Evolutionary conservation across 345 rosid species (phyloP).

Genomic region (Eucalyptus tenuipes): DNA sequence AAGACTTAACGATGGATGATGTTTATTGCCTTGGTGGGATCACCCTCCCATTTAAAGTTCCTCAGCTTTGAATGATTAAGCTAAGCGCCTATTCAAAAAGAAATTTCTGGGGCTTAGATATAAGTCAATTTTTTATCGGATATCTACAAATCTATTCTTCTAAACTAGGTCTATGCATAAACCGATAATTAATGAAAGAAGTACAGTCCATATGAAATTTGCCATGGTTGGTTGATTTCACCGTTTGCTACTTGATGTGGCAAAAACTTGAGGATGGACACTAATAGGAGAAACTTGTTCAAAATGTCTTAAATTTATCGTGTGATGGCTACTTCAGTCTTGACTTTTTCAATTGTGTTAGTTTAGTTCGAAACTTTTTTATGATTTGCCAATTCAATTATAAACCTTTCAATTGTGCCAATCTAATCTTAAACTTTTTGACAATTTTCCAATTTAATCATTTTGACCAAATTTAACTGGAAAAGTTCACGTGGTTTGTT

Average conservation of each 20-base stretch:
- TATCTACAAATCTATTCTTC: background rate
- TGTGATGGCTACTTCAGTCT: background rate
- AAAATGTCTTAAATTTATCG: background rate
- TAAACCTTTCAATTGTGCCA: background rate
- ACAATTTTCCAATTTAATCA: background rate
- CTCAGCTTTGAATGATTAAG: background rate
- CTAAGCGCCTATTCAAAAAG: background rate
- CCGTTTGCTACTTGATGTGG: background rate
- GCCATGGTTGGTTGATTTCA: background rate
- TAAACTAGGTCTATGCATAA: background rate
- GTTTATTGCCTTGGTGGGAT: background rate
- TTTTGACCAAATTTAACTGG: rapidly evolving
- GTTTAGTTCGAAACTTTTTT: too few relatives aligned
- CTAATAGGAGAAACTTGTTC: background rate
- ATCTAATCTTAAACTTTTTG: background rate
- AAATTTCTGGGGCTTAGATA: background rate
- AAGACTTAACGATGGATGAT: background rate
- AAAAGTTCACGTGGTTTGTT: background rate
- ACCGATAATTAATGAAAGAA: background rate
- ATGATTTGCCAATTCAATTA: too few relatives aligned
- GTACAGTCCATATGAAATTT: background rate
- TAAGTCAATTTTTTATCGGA: background rate
- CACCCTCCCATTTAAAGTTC: background rate
- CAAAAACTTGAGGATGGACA: background rate
- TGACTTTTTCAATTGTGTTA: background rate